Conservation (phyloP, 768 basidiomycete species). For the Pleurotus salmoneostramineus region DNA sequence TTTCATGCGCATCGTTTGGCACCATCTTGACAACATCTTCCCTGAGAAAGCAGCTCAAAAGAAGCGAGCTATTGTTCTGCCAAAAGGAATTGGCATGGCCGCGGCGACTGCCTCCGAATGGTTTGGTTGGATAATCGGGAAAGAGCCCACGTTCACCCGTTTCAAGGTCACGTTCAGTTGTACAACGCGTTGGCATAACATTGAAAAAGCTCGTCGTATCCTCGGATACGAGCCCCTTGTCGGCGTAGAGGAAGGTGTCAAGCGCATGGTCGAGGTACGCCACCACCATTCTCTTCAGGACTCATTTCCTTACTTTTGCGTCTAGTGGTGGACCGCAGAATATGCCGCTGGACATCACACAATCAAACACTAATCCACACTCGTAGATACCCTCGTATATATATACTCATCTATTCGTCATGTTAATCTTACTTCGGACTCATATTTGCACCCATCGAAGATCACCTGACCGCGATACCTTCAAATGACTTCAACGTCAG, state of each 20-base stretch:
- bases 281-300: not conserved
- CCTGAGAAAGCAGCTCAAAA: slow-evolving; percentile 43
- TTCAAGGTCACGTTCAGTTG: slow-evolving; percentile 82
- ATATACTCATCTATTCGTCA: not conserved
- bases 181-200: slow-evolving; percentile 84
- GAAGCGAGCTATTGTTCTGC: slow-evolving; percentile 42
- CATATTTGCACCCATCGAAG: not conserved
- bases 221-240: slow-evolving; percentile 93
- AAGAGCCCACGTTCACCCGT: slow-evolving; percentile 80
- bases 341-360: slow-evolving; percentile 34
- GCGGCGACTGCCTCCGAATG: slow-evolving; percentile 73
- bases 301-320: not conserved
- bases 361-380: slow-evolving; percentile 27
- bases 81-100: slow-evolving; percentile 61
- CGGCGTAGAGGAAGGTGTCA: slow-evolving; percentile 84
- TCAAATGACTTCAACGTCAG: too few species aligned
- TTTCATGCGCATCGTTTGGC: slow-evolving; percentile 80
- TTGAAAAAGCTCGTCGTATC: slow-evolving; percentile 88
- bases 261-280: slow-evolving; percentile 70
- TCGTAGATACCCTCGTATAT: not conserved
- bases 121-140: slow-evolving; percentile 68
- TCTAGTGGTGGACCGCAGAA: slow-evolving; percentile 46
- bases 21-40: slow-evolving; percentile 56
- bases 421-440: not conserved
- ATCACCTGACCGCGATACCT: not conserved